Percentiles rank a stretch among this genome's conserved stretches.
These are phyloP conservation scores for Plasmodium relictum DNA, from an alignment of 169 alveolate species.

Conservation along the genomic window DNA sequence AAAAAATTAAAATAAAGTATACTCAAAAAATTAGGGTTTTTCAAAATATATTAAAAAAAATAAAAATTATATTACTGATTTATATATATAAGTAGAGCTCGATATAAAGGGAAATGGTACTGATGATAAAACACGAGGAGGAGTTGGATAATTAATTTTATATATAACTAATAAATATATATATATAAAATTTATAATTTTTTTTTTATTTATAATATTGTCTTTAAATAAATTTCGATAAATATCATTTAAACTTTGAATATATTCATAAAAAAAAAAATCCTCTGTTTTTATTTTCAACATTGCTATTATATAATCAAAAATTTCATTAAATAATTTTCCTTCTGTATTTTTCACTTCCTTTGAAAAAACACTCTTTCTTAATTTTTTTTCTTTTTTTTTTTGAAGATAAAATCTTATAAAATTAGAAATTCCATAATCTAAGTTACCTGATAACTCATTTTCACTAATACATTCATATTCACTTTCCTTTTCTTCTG, in stretches of 20 bases:
- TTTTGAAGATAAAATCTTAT: slow-evolving; percentile 40
- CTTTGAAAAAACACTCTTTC: slow-evolving; percentile 23
- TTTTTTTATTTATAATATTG: slow-evolving; percentile 43
- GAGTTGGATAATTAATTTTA: slow-evolving; percentile 62
- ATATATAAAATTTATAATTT: slow-evolving; percentile 32
- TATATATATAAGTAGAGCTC: slow-evolving; percentile 50
- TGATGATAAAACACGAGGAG: slow-evolving; percentile 68
- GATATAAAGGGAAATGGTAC: slow-evolving; percentile 15
- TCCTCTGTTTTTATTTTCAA: slow-evolving; percentile 21
- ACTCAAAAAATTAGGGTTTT: neutral
- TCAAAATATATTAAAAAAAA: neutral
- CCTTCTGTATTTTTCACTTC: slow-evolving; percentile 44
- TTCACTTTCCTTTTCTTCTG: neutral
- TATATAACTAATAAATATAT: slow-evolving; percentile 24
- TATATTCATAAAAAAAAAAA: slow-evolving; percentile 69
- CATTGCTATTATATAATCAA: slow-evolving; percentile 32
- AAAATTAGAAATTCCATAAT: slow-evolving; percentile 3
- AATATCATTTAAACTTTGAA: slow-evolving; percentile 49
- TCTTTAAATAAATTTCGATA: slow-evolving; percentile 67
- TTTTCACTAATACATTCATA: neutral
- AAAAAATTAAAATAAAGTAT: neutral
- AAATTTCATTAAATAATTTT: slow-evolving; percentile 49
- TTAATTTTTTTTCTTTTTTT: slow-evolving; percentile 18
- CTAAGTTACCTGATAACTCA: neutral
- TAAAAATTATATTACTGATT: slow-evolving; percentile 31